A percentile compares a stretch with the other conserved stretches of the same genome.
Evolutionary conservation across 371 early-diverging fungal species (phyloP).

Genomic region (Nematocida parisii): DNA sequence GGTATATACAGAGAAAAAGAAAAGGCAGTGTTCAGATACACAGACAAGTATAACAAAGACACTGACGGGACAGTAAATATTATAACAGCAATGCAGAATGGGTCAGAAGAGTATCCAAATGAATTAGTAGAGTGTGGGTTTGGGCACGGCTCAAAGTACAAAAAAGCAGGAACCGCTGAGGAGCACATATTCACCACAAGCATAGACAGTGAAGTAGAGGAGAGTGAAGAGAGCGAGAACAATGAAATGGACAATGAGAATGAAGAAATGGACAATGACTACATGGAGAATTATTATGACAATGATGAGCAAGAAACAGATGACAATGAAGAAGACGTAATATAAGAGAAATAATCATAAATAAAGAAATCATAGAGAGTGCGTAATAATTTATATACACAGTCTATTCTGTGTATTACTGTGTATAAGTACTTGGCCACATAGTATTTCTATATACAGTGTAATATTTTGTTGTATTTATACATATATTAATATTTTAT

Average conservation of each 20-base stretch:
- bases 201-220: slow-evolving; percentile 49
- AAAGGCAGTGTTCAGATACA: slow-evolving; percentile 9
- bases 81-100: slow-evolving; percentile 12
- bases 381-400: no score
- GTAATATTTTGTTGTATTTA: no score
- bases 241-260: slow-evolving; percentile 16
- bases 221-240: slow-evolving; percentile 21
- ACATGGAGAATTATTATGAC: slow-evolving; percentile 41
- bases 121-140: slow-evolving; percentile 44
- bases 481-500: no score
- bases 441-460: no score
- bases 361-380: no score
- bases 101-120: slow-evolving; percentile 40
- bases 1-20: background rate
- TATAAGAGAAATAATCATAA: background rate
- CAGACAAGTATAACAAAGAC: slow-evolving; percentile 19
- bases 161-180: slow-evolving; percentile 4
- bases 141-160: slow-evolving; percentile 51
- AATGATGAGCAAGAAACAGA: slow-evolving; percentile 33
- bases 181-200: slow-evolving; percentile 23
- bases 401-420: no score
- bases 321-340: slow-evolving; percentile 37
- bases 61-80: slow-evolving; percentile 28
- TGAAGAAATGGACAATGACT: slow-evolving; percentile 51
- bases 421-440: no score